phyloP scores from a whole-genome alignment of 2,329 filamentous ascomycete species.

The Xylaria sp. region DNA sequence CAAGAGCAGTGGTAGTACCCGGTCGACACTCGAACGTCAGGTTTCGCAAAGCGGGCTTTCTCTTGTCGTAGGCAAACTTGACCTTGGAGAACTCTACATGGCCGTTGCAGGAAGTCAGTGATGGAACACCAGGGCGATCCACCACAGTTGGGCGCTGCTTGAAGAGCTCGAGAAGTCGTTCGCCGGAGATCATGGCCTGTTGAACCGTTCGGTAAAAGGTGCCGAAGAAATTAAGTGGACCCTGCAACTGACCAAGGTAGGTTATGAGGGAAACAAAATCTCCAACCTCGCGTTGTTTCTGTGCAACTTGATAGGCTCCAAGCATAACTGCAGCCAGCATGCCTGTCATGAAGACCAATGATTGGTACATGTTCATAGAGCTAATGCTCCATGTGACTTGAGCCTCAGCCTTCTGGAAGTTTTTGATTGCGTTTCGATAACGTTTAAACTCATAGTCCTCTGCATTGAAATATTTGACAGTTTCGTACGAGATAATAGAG shows the following conservation, averaged over 20 bases:
- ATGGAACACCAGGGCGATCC: conserved; percentile 73
- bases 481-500: conserved; percentile 98
- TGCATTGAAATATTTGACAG: conserved; percentile 90
- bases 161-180: conserved; percentile 94
- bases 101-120: conserved; percentile 76
- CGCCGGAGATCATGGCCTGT: conserved; percentile 96
- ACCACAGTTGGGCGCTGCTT: conserved; percentile 94
- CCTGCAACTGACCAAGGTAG: conserved; percentile 83
- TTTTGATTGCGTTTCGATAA: conserved; percentile 75
- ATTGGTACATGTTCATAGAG: conserved; percentile 83
- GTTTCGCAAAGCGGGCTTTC: conserved; percentile 84
- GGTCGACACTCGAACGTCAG: conserved; percentile 86
- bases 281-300: conserved; percentile 71
- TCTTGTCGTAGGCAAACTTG: conserved; percentile 87
- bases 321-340: conserved; percentile 77
- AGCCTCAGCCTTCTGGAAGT: conserved; percentile 79
- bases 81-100: conserved; percentile 90
- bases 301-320: conserved; percentile 79
- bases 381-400: conserved; percentile 80
- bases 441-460: conserved; percentile 81
- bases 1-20: conserved; percentile 93
- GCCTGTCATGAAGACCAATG: conserved; percentile 81
- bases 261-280: conserved; percentile 79
- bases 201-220: conserved; percentile 97
- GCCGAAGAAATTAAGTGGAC: conserved; percentile 86